Evolutionary conservation across 2,329 filamentous ascomycete genomes (phyloP).

Genomic region (Sordariomycetes sp.): DNA sequence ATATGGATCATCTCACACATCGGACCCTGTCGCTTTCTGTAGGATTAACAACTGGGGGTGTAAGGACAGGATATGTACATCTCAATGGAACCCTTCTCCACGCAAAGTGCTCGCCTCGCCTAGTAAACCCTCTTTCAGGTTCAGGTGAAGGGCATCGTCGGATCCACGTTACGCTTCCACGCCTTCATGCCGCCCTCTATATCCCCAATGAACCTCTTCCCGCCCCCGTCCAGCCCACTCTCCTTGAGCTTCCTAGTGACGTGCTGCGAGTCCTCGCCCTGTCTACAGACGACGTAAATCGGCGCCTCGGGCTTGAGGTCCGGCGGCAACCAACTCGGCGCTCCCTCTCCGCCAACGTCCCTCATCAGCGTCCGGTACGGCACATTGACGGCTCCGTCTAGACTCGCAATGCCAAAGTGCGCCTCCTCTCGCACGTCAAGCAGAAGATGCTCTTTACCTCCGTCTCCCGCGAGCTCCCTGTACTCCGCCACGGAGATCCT

Average conservation of each 20-base stretch:
- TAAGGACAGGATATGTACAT: constrained; percentile 11
- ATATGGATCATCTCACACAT: background rate
- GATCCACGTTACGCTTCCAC: constrained; percentile 59
- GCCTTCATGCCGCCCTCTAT: constrained; percentile 58
- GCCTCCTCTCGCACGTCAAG: constrained; percentile 77
- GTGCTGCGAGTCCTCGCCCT: constrained; percentile 69
- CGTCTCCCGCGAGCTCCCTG: background rate
- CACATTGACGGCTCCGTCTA: constrained; percentile 65
- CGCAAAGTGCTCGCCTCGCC: background rate
- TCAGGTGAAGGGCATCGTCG: constrained; percentile 37
- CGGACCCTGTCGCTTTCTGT: background rate
- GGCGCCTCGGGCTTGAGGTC: constrained; percentile 28
- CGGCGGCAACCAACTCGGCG: constrained; percentile 22
- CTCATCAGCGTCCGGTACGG: constrained; percentile 43
- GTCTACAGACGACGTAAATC: constrained; percentile 60
- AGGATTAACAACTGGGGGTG: constrained; percentile 3
- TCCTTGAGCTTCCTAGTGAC: constrained; percentile 53
- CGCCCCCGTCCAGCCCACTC: constrained; percentile 35
- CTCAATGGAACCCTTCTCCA: background rate
- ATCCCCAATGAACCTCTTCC: constrained; percentile 51
- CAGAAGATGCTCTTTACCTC: constrained; percentile 34
- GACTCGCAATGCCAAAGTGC: constrained; percentile 68
- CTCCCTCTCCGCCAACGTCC: constrained; percentile 7
- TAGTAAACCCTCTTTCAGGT: background rate
- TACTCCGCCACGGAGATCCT: constrained; percentile 56